Conservation (phyloP, 2,329 filamentous ascomycete species). For the Neofusicoccum sp. region DNA sequence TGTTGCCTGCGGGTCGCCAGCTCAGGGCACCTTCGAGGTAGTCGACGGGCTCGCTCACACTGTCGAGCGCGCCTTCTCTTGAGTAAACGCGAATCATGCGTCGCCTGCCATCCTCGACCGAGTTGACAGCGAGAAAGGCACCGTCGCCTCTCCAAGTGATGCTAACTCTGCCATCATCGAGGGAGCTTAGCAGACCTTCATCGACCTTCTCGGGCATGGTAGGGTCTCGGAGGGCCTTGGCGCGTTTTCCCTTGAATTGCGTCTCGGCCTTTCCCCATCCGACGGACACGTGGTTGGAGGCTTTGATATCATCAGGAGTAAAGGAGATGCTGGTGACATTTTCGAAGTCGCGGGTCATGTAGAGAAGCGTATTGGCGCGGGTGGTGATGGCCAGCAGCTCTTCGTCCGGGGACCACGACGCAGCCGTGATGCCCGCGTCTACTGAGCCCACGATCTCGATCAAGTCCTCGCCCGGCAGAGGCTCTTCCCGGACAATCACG, state of each 20-base stretch:
- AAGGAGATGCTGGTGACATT: slow-evolving; percentile 75
- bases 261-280: slow-evolving; percentile 99
- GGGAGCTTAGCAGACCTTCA: slow-evolving; percentile 71
- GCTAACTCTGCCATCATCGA: slow-evolving; percentile 71
- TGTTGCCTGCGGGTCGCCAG: slow-evolving; percentile 88
- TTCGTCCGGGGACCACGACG: slow-evolving; percentile 93
- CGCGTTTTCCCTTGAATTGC: slow-evolving; percentile 91
- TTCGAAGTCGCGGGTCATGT: slow-evolving; percentile 93
- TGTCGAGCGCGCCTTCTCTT: slow-evolving; percentile 86
- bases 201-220: slow-evolving; percentile 94
- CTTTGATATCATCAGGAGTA: slow-evolving; percentile 73
- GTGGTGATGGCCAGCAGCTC: slow-evolving; percentile 86
- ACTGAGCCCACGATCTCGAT: slow-evolving; percentile 97
- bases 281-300: slow-evolving; percentile 93
- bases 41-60: slow-evolving; percentile 93
- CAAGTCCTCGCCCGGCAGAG: slow-evolving; percentile 67
- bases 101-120: slow-evolving; percentile 67
- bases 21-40: slow-evolving; percentile 83
- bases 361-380: slow-evolving; percentile 74
- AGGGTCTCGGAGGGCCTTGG: slow-evolving; percentile 83
- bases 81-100: slow-evolving; percentile 89
- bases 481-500: slow-evolving; percentile 76
- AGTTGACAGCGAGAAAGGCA: slow-evolving; percentile 84
- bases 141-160: slow-evolving; percentile 97
- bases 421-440: slow-evolving; percentile 86